Conservation (phyloP, 1,139 yeast genomes). For the Debaryomyces nepalensis region DNA sequence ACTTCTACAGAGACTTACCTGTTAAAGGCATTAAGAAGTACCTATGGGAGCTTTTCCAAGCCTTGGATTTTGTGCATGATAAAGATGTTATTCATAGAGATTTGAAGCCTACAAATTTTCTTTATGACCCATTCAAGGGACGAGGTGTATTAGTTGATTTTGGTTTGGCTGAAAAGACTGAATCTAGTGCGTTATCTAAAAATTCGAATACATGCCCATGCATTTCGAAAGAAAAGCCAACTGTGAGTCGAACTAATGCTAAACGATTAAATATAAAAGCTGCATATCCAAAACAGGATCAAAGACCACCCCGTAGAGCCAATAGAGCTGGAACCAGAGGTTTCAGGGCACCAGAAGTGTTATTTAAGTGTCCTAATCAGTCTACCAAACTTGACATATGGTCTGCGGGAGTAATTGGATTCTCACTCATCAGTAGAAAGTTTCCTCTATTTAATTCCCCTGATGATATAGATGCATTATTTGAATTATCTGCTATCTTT, state of each 20-base stretch:
- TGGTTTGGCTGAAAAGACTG: constrained; percentile 76
- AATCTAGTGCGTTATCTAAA: constrained; percentile 15
- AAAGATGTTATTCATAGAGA: constrained; percentile 85
- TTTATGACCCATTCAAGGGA: constrained; percentile 75
- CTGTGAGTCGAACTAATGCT: constrained; percentile 29
- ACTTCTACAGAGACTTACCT: constrained; percentile 80
- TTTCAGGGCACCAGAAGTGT: constrained; percentile 92
- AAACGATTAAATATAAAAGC: constrained; percentile 52
- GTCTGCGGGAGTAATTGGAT: constrained; percentile 88
- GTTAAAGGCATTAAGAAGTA: constrained; percentile 79
- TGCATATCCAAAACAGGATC: constrained; percentile 82
- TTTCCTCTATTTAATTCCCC: constrained; percentile 89
- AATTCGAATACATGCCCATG: constrained; percentile 39
- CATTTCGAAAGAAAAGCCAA: constrained; percentile 28
- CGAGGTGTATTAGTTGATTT: constrained; percentile 90
- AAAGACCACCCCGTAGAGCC: constrained; percentile 87
- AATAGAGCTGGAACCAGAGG: constrained; percentile 99
- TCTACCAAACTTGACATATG: constrained; percentile 82
- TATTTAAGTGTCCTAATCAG: constrained; percentile 86
- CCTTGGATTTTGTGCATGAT: constrained; percentile 74
- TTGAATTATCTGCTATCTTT: constrained; percentile 83
- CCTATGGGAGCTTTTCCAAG: constrained; percentile 77
- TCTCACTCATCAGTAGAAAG: constrained; percentile 71
- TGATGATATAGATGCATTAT: constrained; percentile 89
- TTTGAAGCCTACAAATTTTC: constrained; percentile 86